Conservation (phyloP, 2,329 filamentous ascomycete species). For the Dactylellina leptospora region DNA sequence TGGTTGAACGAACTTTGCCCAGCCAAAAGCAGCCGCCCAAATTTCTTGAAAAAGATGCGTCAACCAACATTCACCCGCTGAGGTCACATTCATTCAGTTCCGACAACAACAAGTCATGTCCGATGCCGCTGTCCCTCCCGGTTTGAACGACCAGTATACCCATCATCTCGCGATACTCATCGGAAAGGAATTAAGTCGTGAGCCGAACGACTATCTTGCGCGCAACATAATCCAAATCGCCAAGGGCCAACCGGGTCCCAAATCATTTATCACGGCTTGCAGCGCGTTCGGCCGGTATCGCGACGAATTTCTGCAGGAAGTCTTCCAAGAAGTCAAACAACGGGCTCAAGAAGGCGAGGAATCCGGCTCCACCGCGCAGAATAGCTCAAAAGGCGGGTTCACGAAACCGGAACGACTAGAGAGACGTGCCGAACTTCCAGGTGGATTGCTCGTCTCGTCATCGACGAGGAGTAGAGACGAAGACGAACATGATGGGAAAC, state of each 20-base stretch:
- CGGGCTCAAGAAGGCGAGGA: constrained; percentile 55
- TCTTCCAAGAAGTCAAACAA: constrained; percentile 56
- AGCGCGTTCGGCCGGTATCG: constrained; percentile 56
- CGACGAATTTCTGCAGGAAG: constrained; percentile 56
- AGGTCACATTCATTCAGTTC: no score
- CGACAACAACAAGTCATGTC: constrained; percentile 33
- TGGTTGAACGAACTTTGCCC: no score
- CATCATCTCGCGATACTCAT: constrained; percentile 55
- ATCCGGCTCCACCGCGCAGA: background rate
- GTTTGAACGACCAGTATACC: constrained; percentile 55
- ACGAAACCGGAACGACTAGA: constrained; percentile 38
- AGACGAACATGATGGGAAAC: constrained; percentile 53
- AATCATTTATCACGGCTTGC: constrained; percentile 56
- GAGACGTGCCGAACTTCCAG: constrained; percentile 53
- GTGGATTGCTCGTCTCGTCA: constrained; percentile 55
- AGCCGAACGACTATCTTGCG: constrained; percentile 56
- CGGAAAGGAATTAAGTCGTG: constrained; percentile 52
- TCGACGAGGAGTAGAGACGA: constrained; percentile 48
- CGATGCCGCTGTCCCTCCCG: constrained; percentile 52
- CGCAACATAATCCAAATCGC: constrained; percentile 57
- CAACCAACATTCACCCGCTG: background rate
- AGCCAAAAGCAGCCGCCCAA: no score
- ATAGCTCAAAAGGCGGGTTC: constrained; percentile 21
- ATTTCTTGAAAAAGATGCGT: background rate
- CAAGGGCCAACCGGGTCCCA: constrained; percentile 56